Evolutionary conservation across 2,329 filamentous ascomycete genomes (phyloP), one percentile per base, ranked within the genome.

Genomic region (Fusarium tanahbumbuense): DNA sequence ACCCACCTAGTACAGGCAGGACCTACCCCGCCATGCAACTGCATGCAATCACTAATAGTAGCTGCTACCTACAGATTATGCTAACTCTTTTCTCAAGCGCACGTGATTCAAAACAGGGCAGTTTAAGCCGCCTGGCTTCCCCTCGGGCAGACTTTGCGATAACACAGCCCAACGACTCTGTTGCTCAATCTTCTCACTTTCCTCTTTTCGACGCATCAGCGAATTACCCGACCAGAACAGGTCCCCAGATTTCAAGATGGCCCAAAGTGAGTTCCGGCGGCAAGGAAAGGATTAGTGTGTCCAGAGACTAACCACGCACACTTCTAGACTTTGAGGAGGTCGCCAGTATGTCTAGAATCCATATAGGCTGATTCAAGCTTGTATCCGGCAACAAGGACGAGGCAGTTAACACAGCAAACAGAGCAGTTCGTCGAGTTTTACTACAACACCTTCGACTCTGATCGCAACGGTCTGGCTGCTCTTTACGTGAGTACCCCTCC

Each of bases 371-470:
- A 46, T 10, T 32, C 13, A 49, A 58, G 57, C 32, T 25, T n/a
- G n/a, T 22, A 15, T n/a, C 15, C 41, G 32, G 37, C 15, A 49
- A 6, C 18, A 12, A 5, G 23, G 9, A 16, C 13, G n/a, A 60
- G 25, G 23, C 16, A 22, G 25, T 57, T 71, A 25, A 71, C 62
- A 23, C n/a, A 11, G 12, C 41, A 23, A 62, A 72, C 50, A 98
- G 94, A 91, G 81, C 88, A 97, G 83, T 98, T 98, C 83, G 91
- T 95, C 73, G 79, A 90, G 66, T 95, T 91, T 86, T 98, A 98
- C 89, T 98, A 97, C 88, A 86, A 91, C 77, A 91, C 90, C 64
- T 97, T 98, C 83, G 94, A 97, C 80, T 70, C 78, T 67, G 86
- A 94, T 82, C 91, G 94, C 77, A 82, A 82, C 59, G 76, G 79